Evolutionary conservation across 2,329 filamentous ascomycete genomes (phyloP).

Genomic region (Pyrenochaeta sp.): DNA sequence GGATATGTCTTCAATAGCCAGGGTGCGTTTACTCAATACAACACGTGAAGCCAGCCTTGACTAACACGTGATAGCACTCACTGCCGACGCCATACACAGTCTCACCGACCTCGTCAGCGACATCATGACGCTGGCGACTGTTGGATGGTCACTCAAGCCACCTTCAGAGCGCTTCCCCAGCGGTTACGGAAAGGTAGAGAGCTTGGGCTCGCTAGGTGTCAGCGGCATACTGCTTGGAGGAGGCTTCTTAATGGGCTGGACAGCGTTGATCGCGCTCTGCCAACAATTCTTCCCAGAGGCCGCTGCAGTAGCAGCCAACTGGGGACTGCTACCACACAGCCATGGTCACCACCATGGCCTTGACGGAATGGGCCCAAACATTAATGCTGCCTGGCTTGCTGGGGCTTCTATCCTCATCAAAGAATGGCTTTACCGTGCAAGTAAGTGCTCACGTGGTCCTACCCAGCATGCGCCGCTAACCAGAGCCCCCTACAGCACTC

Average conservation of each 20-base stretch:
- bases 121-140: slow-evolving; percentile 90
- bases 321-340: slow-evolving; percentile 59
- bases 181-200: slow-evolving; percentile 98
- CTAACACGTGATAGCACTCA: slow-evolving; percentile 66
- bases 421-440: slow-evolving; percentile 96
- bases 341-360: slow-evolving; percentile 70
- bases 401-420: slow-evolving; percentile 90
- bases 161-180: slow-evolving; percentile 85
- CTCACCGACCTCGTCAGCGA: slow-evolving; percentile 95
- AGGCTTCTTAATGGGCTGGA: slow-evolving; percentile 86
- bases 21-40: slow-evolving; percentile 40
- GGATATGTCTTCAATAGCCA: slow-evolving; percentile 96
- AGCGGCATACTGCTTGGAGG: slow-evolving; percentile 89
- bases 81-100: slow-evolving; percentile 94
- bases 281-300: slow-evolving; percentile 60
- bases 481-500: slow-evolving; percentile 70
- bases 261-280: slow-evolving; percentile 66
- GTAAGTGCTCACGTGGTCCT: slow-evolving; percentile 58
- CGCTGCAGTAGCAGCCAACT: slow-evolving; percentile 52
- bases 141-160: slow-evolving; percentile 89
- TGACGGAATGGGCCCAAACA: slow-evolving; percentile 74
- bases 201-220: slow-evolving; percentile 89
- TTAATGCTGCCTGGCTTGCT: slow-evolving; percentile 95
- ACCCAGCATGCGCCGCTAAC: slow-evolving; percentile 27
- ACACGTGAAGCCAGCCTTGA: background rate